These are phyloP conservation scores for Miscanthus lutarioriparius DNA, from an alignment of 176 grass and related monocot genomes.

Conservation along the genomic window DNA sequence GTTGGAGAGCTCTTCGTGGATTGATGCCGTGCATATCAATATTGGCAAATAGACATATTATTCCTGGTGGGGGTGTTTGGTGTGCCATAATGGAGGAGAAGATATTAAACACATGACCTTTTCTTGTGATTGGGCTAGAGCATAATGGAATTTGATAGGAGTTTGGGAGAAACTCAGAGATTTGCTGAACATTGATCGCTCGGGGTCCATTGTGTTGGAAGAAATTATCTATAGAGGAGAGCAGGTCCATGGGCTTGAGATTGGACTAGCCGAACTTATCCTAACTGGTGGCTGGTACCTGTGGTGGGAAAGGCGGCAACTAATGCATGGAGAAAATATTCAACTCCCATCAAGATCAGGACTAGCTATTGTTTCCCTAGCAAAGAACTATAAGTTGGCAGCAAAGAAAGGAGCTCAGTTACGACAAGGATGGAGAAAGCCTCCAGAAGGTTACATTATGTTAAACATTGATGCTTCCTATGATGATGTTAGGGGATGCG, in stretches of 20 bases:
- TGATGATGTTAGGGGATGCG: too few species aligned
- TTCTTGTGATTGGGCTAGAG: neutral
- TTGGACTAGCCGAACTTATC: too few species aligned
- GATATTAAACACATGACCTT: neutral
- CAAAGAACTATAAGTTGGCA: neutral
- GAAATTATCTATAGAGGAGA: neutral
- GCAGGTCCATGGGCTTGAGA: fast-evolving
- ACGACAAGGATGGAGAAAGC: neutral
- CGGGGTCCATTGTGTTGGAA: neutral
- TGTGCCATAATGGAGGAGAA: neutral
- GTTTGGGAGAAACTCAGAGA: neutral
- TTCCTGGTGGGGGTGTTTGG: neutral
- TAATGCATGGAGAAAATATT: neutral
- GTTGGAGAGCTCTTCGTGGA: neutral
- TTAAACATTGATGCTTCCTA: too few species aligned
- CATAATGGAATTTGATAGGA: neutral
- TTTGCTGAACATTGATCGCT: fast-evolving
- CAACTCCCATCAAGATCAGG: neutral
- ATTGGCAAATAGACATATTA: neutral
- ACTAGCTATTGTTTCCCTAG: neutral
- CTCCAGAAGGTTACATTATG: too few species aligned
- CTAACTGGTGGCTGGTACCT: too few species aligned
- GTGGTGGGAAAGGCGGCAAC: too few species aligned
- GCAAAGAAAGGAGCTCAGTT: neutral
- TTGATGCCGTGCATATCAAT: neutral